Evolutionary conservation across 208 protist genomes (phyloP), one percentile per base, ranked within the genome.

Genomic region (Acanthamoeba pearcei): DNA sequence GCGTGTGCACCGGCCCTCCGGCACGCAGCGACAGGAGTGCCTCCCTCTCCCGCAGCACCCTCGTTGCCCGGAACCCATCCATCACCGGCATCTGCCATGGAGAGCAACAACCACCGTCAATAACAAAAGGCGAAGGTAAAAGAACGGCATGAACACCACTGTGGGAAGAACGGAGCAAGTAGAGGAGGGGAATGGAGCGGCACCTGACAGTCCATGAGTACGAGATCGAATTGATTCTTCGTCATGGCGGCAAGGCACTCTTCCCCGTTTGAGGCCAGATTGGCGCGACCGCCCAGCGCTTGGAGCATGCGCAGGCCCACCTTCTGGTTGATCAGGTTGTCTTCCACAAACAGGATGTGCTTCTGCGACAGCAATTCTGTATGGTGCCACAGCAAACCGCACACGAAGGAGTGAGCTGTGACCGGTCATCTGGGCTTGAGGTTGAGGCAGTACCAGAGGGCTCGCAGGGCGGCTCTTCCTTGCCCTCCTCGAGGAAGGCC

Each of bases 11-110:
- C 9, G 1, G 1, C 46, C 35, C 29, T 46, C 46, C 46, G 5
- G 46, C 49, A 2, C 46, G 38, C 13, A 60, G 2, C 9, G 49
- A n/a, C 46, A 17, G 9, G 5, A 0, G 3, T 4, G 5, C 32
- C 38, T 91, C 85, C 85, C 55, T 22, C 32, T 91, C 85, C 6
- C 85, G n/a, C 35, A 91, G 10, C 17, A 29, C 42, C 12, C n/a
- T 2, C n/a, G 85, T 91, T 27, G 85, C 64, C 5, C 32, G 85
- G 57, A 91, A 91, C 15, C 85, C 85, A 42, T 91, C 85, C 85
- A 91, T 91, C 57, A 91, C 85, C 12, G 85, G 85, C 85, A 91
- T 91, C 83, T 82, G 74, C 46, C 35, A n/a, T n/a, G n/a, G n/a
- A n/a, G n/a, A n/a, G n/a, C n/a, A n/a, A n/a, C n/a, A n/a, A 38